Base-by-base conservation (phyloP, 306 rosid species). In the Vicia villosa region DNA sequence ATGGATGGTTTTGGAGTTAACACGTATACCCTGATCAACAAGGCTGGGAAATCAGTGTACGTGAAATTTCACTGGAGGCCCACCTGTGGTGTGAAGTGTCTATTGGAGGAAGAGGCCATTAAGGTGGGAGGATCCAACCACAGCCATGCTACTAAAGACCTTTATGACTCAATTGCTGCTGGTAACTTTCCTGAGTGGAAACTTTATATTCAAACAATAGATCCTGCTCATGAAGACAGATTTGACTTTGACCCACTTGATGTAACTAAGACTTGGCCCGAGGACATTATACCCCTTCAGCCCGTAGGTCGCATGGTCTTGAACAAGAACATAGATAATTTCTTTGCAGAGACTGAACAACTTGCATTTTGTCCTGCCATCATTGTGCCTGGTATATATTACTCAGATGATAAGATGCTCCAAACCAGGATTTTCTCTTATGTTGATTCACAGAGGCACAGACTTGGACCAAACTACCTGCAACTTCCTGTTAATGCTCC, bases 121-220 rank as follows among this genome's bases (percentile, higher is more conserved):
- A 82, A 60, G 64, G 91, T 93, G 66, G 98, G 98, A 72, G 96
- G 98, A 79, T 17, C 91, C 43, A 93, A 90, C 84, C 98, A 93
- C 81, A 93, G 98, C 80, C 98, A 93, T 74, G 98, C 96, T 41
- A 93, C 98, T 43, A 80, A 90, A 76, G 98, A 93, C 79, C 96
- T 93, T 49, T 84, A 85, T 61, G 96, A 93, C 57, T 93, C 98
- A 21, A 93, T 90, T 82, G 90, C 90, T 66, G 96, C 96, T 73
- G 98, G 98, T n/a, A 90, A 88, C 84, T 93, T 82, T 79, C 98
- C 98, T 6, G 98, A 93, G 81, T 93, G 98, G 98, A 93, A 93
- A 78, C 96, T 93, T 57, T 93, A 26, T 79, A 47, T 93, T 72
- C 98, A 93, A 77, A 93, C 80, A 10, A 88, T 93, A n/a, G 98